A percentile compares a stretch with the other conserved stretches of the same genome.
phyloP scores from a whole-genome alignment of 768 basidiomycete genomes.

The Lentinula sp. region DNA sequence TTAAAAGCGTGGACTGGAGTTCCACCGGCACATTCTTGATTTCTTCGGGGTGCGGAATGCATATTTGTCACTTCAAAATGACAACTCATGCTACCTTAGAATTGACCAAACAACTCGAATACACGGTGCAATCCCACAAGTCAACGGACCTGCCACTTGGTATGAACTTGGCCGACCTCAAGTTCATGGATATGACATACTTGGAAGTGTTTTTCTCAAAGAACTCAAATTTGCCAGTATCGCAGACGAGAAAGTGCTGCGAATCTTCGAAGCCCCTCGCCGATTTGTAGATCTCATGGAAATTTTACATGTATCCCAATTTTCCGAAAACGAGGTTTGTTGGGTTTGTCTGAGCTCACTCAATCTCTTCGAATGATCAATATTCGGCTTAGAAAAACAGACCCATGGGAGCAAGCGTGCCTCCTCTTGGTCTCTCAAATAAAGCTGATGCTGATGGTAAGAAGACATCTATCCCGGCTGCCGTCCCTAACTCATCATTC shows the following conservation, averaged over 20 bases:
- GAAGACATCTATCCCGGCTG: conserved; percentile 7
- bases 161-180: conserved; percentile 91
- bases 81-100: conserved; percentile 31
- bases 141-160: conserved; percentile 39
- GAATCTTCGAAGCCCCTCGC: conserved; percentile 88
- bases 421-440: conserved; percentile 91
- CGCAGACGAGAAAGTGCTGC: conserved; percentile 93
- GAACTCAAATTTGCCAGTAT: conserved; percentile 81
- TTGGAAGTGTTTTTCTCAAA: conserved; percentile 72
- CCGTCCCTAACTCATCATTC: not conserved
- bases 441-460: conserved; percentile 76
- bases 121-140: conserved; percentile 53
- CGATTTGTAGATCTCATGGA: conserved; percentile 68
- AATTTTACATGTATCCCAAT: conserved; percentile 38
- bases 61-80: not conserved
- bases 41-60: conserved; percentile 63
- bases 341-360: not conserved
- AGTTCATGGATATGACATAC: conserved; percentile 92
- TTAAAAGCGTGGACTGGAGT: conserved; percentile 83
- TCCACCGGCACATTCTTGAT: conserved; percentile 81
- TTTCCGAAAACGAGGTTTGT: conserved; percentile 47
- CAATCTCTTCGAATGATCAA: not conserved
- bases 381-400: conserved; percentile 39
- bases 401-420: conserved; percentile 81
- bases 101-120: conserved; percentile 90